These are phyloP conservation scores for Sutorius australiensis DNA, from an alignment of 768 basidiomycete species.

Conservation along the genomic window DNA sequence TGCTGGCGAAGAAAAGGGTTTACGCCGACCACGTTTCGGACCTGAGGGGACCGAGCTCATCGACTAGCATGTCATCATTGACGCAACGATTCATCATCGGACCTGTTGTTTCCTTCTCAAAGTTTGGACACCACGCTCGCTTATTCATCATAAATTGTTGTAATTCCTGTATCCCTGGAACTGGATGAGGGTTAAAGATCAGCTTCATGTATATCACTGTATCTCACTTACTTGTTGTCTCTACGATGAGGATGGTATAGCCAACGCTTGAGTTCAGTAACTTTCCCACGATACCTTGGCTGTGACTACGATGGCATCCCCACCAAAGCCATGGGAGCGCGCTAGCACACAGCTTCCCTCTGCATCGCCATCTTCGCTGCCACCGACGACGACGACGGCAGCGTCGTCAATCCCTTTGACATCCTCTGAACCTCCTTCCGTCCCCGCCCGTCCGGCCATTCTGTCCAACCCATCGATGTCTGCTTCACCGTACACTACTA, in stretches of 20 bases:
- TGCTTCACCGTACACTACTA: constrained; percentile 28
- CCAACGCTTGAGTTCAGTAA: neutral
- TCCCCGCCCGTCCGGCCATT: constrained; percentile 63
- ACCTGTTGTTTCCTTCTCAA: neutral
- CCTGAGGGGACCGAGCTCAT: constrained; percentile 25
- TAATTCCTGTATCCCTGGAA: constrained; percentile 18
- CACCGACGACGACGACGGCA: constrained; percentile 19
- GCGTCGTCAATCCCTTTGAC: constrained; percentile 19
- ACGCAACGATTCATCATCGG: neutral
- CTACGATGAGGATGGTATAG: neutral
- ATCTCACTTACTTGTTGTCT: neutral
- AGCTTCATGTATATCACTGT: neutral
- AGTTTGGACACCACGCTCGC: neutral
- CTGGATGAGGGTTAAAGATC: constrained; percentile 13
- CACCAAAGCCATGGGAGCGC: constrained; percentile 90
- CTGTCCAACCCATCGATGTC: constrained; percentile 40
- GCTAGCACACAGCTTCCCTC: constrained; percentile 38
- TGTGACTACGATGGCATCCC: constrained; percentile 60
- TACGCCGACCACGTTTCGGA: constrained; percentile 14
- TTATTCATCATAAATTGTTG: neutral
- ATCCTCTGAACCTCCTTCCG: constrained; percentile 36
- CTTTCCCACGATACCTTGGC: constrained; percentile 18
- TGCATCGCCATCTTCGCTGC: constrained; percentile 22
- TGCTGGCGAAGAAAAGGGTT: neutral
- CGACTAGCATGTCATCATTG: neutral